These are phyloP conservation scores for Asclepias syriaca DNA, from an alignment of 257 asterid genomes.

Conservation along the genomic window DNA sequence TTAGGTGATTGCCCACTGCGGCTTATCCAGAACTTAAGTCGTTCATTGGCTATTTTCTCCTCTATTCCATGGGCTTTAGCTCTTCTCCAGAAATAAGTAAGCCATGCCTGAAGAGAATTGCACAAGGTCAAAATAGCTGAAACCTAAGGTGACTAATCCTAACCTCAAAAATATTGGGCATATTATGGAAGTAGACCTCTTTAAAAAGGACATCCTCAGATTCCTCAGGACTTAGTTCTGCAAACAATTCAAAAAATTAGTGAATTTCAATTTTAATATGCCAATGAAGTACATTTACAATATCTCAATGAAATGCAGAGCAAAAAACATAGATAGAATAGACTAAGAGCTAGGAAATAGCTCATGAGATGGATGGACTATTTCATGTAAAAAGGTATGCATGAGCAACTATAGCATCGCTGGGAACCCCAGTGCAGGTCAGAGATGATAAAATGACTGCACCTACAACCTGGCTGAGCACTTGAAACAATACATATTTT, in stretches of 20 bases:
- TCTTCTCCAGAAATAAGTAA: slow-evolving; percentile 89
- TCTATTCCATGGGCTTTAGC: slow-evolving; percentile 80
- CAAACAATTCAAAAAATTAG: neutral
- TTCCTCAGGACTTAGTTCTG: slow-evolving; percentile 96
- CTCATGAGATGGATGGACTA: neutral
- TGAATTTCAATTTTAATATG: neutral
- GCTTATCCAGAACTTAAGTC: slow-evolving; percentile 80
- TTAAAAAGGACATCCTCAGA: slow-evolving; percentile 96
- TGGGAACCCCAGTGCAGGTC: neutral
- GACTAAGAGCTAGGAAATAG: neutral
- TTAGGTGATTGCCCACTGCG: slow-evolving; percentile 83
- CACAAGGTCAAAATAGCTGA: slow-evolving; percentile 1
- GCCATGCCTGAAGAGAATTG: slow-evolving; percentile 72
- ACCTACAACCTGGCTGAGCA: neutral
- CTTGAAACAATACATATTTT: neutral
- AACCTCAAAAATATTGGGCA: neutral
- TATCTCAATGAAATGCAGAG: neutral
- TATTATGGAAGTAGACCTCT: slow-evolving; percentile 49
- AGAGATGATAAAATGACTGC: neutral
- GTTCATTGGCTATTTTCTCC: slow-evolving; percentile 62
- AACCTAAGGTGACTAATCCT: neutral
- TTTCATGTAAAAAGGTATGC: too few species aligned
- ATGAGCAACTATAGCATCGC: too few species aligned
- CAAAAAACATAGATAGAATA: neutral
- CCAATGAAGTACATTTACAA: neutral